phyloP scores from a whole-genome alignment of 2,329 filamentous ascomycete genomes.

The Paracoccidioides lutzii region DNA sequence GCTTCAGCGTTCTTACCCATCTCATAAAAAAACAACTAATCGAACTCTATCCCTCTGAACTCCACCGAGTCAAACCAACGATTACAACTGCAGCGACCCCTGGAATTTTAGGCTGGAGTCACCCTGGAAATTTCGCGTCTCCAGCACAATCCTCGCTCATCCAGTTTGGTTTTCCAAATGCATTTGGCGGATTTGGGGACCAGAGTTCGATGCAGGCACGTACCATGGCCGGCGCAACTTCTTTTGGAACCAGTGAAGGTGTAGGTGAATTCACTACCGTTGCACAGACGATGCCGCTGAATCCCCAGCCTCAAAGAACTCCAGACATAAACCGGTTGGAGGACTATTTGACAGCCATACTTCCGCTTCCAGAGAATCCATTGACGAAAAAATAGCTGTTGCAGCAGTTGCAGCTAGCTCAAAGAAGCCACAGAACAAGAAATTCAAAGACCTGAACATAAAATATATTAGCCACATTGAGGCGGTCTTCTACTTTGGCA shows the following conservation, averaged over 20 bases:
- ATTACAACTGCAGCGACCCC: too few species aligned
- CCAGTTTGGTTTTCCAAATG: not conserved
- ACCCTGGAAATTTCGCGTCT: not conserved
- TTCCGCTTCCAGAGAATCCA: too few species aligned
- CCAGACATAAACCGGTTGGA: not conserved
- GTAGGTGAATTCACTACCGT: not conserved
- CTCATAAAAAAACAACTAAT: not conserved
- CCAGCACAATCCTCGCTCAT: not conserved
- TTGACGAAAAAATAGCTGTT: not conserved
- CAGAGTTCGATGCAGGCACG: not conserved
- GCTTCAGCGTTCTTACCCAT: not conserved
- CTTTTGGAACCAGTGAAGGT: not conserved
- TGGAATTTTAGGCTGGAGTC: not conserved
- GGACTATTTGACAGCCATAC: not conserved
- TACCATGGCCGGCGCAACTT: not conserved
- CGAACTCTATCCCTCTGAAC: not conserved
- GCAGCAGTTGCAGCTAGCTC: not conserved
- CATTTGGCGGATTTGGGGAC: not conserved
- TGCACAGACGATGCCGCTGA: not conserved
- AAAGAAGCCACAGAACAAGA: not conserved
- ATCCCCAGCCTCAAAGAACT: not conserved
- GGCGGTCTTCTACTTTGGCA: constrained; percentile 22
- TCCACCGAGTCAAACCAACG: too few species aligned
- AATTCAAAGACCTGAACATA: constrained; percentile 7
- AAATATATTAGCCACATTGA: constrained; percentile 9